phyloP scores from a whole-genome alignment of 1,284 basidiomycete genomes.

The Irpex sp. region DNA sequence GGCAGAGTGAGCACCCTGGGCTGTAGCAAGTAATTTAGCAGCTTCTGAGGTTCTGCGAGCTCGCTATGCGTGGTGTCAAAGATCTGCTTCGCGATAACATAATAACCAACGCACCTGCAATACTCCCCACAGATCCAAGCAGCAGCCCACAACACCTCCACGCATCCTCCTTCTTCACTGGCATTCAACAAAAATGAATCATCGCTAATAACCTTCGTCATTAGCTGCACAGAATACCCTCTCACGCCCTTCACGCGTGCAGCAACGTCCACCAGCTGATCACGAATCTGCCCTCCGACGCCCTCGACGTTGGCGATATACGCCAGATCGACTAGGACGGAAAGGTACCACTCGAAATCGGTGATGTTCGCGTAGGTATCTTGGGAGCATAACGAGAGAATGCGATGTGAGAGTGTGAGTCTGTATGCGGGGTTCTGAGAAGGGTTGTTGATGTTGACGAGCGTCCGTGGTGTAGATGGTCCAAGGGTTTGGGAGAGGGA shows the following conservation, averaged over 20 bases:
- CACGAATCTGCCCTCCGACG: constrained; percentile 69
- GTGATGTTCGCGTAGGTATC: constrained; percentile 83
- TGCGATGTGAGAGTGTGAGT: constrained; percentile 71
- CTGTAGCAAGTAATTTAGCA: constrained; percentile 65
- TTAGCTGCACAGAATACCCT: constrained; percentile 73
- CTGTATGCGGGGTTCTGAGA: constrained; percentile 78
- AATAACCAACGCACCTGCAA: constrained; percentile 53
- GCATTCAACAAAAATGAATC: constrained; percentile 63
- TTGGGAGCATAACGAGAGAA: constrained; percentile 78
- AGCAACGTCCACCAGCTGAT: constrained; percentile 84
- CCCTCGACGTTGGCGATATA: constrained; percentile 72
- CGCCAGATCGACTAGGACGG: constrained; percentile 85
- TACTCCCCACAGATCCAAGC: constrained; percentile 97
- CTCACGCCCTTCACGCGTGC: constrained; percentile 77
- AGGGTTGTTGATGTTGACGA: constrained; percentile 33
- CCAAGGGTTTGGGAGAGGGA: constrained; percentile 50
- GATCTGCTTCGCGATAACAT: too few species aligned
- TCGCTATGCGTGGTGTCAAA: constrained; percentile 41
- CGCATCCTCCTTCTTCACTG: constrained; percentile 58
- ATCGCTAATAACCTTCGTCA: constrained; percentile 77
- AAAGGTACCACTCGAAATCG: constrained; percentile 97
- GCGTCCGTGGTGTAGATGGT: constrained; percentile 30
- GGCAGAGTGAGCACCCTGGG: constrained; percentile 47
- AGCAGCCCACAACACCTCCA: constrained; percentile 85
- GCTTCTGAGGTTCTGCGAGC: constrained; percentile 62